These are phyloP conservation scores for Podaxis rugospora DNA, from an alignment of 768 basidiomycete species.

Conservation along the genomic window DNA sequence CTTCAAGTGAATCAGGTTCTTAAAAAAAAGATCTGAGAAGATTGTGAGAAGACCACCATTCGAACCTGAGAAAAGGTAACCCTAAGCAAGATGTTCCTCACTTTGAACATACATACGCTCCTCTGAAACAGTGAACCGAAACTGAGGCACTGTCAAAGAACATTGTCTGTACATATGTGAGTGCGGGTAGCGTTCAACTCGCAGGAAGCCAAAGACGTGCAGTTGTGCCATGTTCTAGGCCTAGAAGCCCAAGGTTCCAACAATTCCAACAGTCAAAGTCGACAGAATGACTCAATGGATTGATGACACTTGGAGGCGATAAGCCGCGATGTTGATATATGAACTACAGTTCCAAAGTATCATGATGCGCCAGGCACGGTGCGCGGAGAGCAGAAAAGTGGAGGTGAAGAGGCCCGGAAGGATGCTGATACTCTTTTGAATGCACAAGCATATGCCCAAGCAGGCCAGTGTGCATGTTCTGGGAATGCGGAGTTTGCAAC, in stretches of 20 bases:
- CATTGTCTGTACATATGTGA: too few species aligned
- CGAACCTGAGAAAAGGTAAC: too few species aligned
- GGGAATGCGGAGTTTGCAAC: neutral
- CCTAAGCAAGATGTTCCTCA: neutral
- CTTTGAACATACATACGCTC: neutral
- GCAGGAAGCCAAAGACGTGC: too few species aligned
- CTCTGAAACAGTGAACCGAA: neutral
- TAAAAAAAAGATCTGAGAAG: neutral
- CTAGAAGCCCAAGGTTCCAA: neutral
- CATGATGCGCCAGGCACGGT: neutral
- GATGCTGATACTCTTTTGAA: neutral
- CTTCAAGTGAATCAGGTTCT: neutral
- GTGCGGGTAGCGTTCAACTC: too few species aligned
- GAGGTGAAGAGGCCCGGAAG: neutral
- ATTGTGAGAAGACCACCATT: neutral
- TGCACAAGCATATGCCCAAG: neutral
- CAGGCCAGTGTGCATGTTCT: neutral
- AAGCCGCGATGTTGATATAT: neutral
- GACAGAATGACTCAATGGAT: neutral
- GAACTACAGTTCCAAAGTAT: neutral
- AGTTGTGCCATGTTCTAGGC: too few species aligned
- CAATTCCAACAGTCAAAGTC: neutral
- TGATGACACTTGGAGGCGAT: neutral
- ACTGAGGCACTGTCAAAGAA: neutral
- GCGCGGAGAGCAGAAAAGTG: neutral